Evolutionary conservation across 2,329 filamentous ascomycete species (phyloP), one percentile per base, ranked within the genome.

Genomic region (Calonectria pseudoturangicola): DNA sequence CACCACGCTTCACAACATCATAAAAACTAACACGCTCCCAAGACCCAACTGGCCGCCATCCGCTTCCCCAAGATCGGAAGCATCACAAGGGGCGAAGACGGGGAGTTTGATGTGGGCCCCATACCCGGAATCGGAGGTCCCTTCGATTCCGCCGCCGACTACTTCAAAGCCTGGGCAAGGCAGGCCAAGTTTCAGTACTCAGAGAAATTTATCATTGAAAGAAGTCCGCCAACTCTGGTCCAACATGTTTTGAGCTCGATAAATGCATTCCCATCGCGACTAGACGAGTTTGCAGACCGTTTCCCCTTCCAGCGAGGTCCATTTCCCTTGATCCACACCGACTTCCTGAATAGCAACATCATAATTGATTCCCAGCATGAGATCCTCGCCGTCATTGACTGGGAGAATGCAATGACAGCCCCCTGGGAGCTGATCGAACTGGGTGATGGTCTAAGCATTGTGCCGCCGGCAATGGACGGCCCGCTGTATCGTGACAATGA

Each of bases 311-410:
- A 58, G 36, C 21, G 27, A 25, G 81, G 81, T 8, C 82, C 81
- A 39, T 84, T 84, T 68, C 82, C 81, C 39, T 67, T 83, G 15
- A 79, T 72, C 56, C 81, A 83, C 71, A 64, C 71, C 30, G 79
- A 83, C 51, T 81, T 83, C 68, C n/a, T 76, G 18, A 78, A 82
- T 73, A 83, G 75, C 74, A 83, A 82, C 71, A 80, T 83, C 15
- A 76, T 83, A 51, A 76, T 83, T 25, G 76, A 80, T 63, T 67
- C 80, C 21, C 63, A 70, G 27, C 81, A 77, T 68, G 39, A 76
- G 1, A 75, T 82, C 4, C 68, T 79, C 10, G 78, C 75, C 43
- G 69, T 83, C 47, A 82, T 83, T 54, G 81, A 83, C 73, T 84
- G 81, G 82, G 79, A 83, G 71, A 74, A 72, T 12, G 77, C 80